phyloP scores from a whole-genome alignment of 208 protist species.

The Willaertia magna region DNA sequence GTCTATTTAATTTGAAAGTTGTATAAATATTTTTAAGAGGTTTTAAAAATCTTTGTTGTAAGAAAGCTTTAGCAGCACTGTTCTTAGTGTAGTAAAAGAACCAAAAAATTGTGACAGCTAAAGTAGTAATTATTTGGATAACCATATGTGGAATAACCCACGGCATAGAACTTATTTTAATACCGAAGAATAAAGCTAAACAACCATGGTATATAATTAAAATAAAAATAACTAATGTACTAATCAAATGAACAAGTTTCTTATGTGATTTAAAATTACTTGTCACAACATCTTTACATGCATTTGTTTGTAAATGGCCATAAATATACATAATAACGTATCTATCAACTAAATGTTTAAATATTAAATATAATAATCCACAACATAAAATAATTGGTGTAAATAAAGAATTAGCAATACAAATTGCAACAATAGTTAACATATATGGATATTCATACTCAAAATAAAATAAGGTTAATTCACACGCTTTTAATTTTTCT shows the following conservation, averaged over 20 bases:
- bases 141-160: background rate
- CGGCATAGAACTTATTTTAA: background rate
- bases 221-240: background rate
- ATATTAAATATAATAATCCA: background rate
- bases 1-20: background rate
- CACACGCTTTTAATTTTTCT: background rate
- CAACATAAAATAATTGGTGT: background rate
- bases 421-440: background rate
- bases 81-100: background rate
- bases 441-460: slow-evolving; percentile 8
- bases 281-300: background rate
- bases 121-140: background rate
- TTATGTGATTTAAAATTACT: background rate
- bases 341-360: slow-evolving; percentile 13
- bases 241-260: background rate
- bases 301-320: background rate
- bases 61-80: background rate
- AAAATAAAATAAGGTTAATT: background rate
- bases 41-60: background rate
- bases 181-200: background rate
- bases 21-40: background rate
- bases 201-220: background rate
- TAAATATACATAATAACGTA: slow-evolving; percentile 18
- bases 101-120: background rate
- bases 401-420: background rate